These are phyloP conservation scores for Venturiaceae sp. DNA, from an alignment of 2,329 filamentous ascomycete species.

Conservation along the genomic window DNA sequence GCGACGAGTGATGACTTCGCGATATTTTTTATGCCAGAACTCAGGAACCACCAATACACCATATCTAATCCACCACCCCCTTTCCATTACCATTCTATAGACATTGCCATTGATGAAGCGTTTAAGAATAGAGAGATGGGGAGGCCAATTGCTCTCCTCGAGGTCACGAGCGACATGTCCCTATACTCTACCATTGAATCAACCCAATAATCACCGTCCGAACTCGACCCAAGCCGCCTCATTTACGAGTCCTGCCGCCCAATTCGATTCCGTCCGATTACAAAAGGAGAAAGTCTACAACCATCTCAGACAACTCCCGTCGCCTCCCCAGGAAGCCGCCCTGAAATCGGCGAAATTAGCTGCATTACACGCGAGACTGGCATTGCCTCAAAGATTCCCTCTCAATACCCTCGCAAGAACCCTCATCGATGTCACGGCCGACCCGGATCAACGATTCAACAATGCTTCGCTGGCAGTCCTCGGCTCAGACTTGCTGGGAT, in stretches of 20 bases:
- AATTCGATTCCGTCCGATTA: not conserved
- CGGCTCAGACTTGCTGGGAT: conserved; percentile 73
- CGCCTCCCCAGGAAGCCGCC: conserved; percentile 60
- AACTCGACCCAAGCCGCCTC: conserved; percentile 13
- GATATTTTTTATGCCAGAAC: not conserved
- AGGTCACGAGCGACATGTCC: conserved; percentile 24
- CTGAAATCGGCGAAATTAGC: conserved; percentile 76
- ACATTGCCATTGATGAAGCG: conserved; percentile 42
- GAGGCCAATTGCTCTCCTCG: conserved; percentile 46
- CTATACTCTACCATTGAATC: conserved; percentile 12
- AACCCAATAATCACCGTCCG: conserved; percentile 20
- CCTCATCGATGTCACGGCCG: conserved; percentile 78
- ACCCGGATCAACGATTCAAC: conserved; percentile 72
- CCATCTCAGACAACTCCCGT: conserved; percentile 42
- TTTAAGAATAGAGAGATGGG: conserved; percentile 50
- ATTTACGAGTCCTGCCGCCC: not conserved
- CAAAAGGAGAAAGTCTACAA: not conserved
- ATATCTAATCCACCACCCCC: not conserved
- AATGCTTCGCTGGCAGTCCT: conserved; percentile 75
- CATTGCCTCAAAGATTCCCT: conserved; percentile 71
- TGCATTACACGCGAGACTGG: conserved; percentile 82
- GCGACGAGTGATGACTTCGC: not conserved
- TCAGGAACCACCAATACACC: not conserved
- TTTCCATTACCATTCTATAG: not conserved
- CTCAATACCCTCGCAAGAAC: conserved; percentile 77